phyloP scores from a whole-genome alignment of 108 stramenopile genomes.

The Mediolabrus comicus region DNA sequence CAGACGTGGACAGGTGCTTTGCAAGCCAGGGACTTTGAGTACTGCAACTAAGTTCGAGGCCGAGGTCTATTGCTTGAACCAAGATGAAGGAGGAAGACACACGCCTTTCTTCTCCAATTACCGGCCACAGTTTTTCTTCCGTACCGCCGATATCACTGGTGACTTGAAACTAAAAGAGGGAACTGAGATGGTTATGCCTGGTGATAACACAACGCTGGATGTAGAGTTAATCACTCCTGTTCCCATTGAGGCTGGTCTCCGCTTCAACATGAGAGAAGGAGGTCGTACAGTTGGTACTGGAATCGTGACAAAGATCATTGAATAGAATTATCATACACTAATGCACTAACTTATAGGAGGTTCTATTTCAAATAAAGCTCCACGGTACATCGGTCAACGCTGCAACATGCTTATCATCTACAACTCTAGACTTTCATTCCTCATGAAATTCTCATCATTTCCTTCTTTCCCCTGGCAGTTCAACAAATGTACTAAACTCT shows the following conservation, averaged over 20 bases:
- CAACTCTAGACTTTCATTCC: neutral
- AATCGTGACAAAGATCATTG: slow-evolving; percentile 90
- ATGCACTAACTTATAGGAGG: neutral
- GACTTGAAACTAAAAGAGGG: slow-evolving; percentile 86
- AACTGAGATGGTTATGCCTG: slow-evolving; percentile 99
- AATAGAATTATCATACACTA: slow-evolving; percentile 3
- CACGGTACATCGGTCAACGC: neutral
- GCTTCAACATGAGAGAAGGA: slow-evolving; percentile 98
- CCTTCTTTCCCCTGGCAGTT: slow-evolving; percentile 27
- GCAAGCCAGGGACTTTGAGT: slow-evolving; percentile 83
- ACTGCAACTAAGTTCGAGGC: slow-evolving; percentile 92
- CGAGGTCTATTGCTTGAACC: slow-evolving; percentile 94
- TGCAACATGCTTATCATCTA: neutral
- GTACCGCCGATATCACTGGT: slow-evolving; percentile 98
- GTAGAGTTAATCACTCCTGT: slow-evolving; percentile 94
- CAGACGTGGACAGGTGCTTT: slow-evolving; percentile 94
- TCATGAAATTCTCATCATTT: neutral
- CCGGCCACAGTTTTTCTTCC: slow-evolving; percentile 98
- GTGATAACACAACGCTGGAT: slow-evolving; percentile 94
- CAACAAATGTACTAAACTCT: slow-evolving; percentile 34
- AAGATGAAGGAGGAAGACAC: slow-evolving; percentile 99
- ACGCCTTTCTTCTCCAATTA: slow-evolving; percentile 99
- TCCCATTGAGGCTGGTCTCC: slow-evolving; percentile 91
- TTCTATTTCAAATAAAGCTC: neutral
- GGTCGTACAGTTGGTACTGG: slow-evolving; percentile 99